Conservation (phyloP, 768 basidiomycete species). For the Boletus insuetus region DNA sequence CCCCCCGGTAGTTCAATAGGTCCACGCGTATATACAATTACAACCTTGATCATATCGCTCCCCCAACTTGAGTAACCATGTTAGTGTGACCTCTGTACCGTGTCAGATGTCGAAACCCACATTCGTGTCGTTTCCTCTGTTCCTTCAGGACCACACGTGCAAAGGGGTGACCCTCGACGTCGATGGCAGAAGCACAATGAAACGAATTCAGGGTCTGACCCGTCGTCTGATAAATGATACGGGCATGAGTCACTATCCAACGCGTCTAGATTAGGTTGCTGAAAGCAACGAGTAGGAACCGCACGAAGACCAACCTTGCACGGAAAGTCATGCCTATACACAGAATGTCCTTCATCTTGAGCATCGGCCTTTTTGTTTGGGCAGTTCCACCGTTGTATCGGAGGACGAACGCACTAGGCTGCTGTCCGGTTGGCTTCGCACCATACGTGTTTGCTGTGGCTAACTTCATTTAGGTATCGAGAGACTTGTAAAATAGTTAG, state of each 20-base stretch:
- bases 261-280: neutral
- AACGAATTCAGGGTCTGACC: neutral
- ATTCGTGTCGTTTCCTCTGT: neutral
- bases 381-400: neutral
- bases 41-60: neutral
- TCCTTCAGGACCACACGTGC: slow-evolving; percentile 7
- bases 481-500: slow-evolving; percentile 7
- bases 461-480: slow-evolving; percentile 4
- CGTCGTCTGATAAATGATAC: slow-evolving; percentile 7
- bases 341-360: slow-evolving; percentile 4
- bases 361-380: neutral
- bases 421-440: slow-evolving; percentile 8
- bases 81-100: neutral
- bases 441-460: slow-evolving; percentile 14
- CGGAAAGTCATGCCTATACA: neutral
- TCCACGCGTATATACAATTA: too few species aligned
- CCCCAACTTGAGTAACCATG: neutral
- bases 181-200: slow-evolving; percentile 7
- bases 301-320: slow-evolving; percentile 17
- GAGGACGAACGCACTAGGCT: slow-evolving; percentile 10
- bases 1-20: too few species aligned
- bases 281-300: slow-evolving; percentile 14
- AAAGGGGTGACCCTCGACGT: slow-evolving; percentile 14
- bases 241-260: neutral
- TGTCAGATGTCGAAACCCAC: neutral